Evolutionary conservation across 1,284 basidiomycete species (phyloP).

Genomic region (Cutaneotrichosporon sp.): DNA sequence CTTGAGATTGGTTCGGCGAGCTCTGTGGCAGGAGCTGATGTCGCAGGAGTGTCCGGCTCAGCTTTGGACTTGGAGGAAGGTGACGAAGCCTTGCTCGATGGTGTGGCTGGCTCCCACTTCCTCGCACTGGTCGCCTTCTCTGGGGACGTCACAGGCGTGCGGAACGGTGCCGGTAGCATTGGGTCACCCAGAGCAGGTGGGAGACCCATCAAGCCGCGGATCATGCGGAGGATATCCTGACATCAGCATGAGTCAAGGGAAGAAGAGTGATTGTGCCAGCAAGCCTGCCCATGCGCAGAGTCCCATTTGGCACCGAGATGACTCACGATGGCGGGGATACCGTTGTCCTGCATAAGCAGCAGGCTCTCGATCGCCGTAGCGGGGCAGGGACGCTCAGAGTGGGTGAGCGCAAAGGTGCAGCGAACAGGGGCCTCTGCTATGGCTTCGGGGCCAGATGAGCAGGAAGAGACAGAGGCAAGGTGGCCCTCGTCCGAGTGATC

Average conservation of each 20-base stretch:
- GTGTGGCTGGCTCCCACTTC: background rate
- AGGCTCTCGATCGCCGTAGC: constrained; percentile 8
- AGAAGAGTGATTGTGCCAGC: background rate
- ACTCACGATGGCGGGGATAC: constrained; percentile 3
- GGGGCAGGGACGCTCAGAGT: constrained; percentile 4
- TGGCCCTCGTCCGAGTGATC: constrained; percentile 1
- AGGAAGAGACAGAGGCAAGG: background rate
- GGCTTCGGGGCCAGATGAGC: background rate
- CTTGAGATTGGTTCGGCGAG: background rate
- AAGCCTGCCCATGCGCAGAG: background rate
- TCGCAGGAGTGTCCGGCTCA: background rate
- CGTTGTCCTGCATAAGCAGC: background rate
- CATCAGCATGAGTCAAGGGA: background rate
- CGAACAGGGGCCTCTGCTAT: background rate
- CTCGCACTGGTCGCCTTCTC: background rate
- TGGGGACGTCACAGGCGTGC: constrained; percentile 1
- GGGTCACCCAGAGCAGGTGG: background rate
- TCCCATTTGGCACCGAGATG: background rate
- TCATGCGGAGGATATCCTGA: constrained; percentile 9
- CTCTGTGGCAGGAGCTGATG: background rate
- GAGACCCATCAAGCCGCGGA: constrained; percentile 3
- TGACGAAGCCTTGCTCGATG: background rate
- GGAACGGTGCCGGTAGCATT: constrained; percentile 1
- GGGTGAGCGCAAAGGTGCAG: background rate
- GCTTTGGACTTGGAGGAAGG: background rate